phyloP scores from a whole-genome alignment of 2,329 filamentous ascomycete genomes.

The Hypocreales sp. region DNA sequence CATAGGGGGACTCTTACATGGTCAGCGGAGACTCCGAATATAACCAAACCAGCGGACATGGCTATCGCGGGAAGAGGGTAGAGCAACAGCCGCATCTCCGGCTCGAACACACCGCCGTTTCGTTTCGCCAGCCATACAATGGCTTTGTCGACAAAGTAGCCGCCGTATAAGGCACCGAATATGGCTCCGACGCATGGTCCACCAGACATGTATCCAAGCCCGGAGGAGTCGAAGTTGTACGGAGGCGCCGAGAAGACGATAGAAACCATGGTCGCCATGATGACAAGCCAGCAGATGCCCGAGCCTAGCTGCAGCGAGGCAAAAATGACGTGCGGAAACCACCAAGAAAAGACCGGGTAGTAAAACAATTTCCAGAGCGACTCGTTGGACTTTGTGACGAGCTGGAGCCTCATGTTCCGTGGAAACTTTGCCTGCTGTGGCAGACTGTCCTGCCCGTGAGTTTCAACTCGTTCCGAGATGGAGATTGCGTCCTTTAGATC shows the following conservation, averaged over 20 bases:
- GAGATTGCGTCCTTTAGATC: neutral
- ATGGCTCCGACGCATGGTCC: slow-evolving; percentile 18
- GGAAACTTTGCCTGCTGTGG: too few relatives aligned
- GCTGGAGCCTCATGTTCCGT: neutral
- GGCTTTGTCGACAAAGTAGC: slow-evolving; percentile 19
- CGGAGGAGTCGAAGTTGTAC: slow-evolving; percentile 11
- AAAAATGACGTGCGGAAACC: neutral
- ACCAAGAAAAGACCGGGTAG: neutral
- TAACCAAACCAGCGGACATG: slow-evolving; percentile 15
- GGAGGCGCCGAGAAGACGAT: slow-evolving; percentile 9
- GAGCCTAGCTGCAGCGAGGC: neutral
- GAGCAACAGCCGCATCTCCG: slow-evolving; percentile 26
- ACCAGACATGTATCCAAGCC: slow-evolving; percentile 11
- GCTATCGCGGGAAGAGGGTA: slow-evolving; percentile 15
- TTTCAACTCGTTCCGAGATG: too few relatives aligned
- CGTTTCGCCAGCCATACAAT: slow-evolving; percentile 18
- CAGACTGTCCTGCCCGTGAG: too few relatives aligned
- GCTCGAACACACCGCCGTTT: slow-evolving; percentile 24
- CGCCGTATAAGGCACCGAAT: slow-evolving; percentile 19
- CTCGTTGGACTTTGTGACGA: neutral
- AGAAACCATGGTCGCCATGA: neutral
- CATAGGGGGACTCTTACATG: neutral
- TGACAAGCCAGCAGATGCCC: slow-evolving; percentile 1
- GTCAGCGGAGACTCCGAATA: slow-evolving; percentile 1
- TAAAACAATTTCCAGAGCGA: neutral